Evolutionary conservation across 2,329 filamentous ascomycete species (phyloP).

Genomic region (Alternaria longipes): DNA sequence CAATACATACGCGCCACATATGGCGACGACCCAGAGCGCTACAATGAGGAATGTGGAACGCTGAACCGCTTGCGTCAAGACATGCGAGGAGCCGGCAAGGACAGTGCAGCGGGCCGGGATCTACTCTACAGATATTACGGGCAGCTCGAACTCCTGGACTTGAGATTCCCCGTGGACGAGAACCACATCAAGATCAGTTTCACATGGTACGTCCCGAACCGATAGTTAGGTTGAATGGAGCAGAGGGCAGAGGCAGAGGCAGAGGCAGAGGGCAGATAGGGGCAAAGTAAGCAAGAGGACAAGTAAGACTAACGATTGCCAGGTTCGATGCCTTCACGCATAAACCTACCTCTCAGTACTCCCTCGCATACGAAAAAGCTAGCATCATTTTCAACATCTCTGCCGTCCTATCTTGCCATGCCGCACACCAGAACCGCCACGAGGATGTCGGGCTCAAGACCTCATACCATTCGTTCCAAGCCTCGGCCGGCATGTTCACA

Average conservation of each 20-base stretch:
- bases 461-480: constrained; percentile 97
- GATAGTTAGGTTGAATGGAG: neutral
- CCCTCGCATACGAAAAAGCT: constrained; percentile 95
- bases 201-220: constrained; percentile 75
- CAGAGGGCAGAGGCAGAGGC: neutral
- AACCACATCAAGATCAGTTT: constrained; percentile 99
- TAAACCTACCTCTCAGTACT: constrained; percentile 96
- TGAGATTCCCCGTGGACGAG: constrained; percentile 96
- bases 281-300: neutral
- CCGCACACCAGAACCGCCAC: constrained; percentile 87
- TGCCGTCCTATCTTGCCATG: constrained; percentile 94
- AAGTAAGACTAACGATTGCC: constrained; percentile 32
- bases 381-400: constrained; percentile 99
- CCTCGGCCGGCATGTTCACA: constrained; percentile 98
- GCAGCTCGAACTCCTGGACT: constrained; percentile 90
- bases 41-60: constrained; percentile 92
- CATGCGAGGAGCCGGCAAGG: constrained; percentile 96
- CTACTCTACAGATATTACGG: constrained; percentile 97
- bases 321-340: constrained; percentile 99
- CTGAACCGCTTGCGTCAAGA: constrained; percentile 96
- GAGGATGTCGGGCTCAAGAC: constrained; percentile 95
- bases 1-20: constrained; percentile 92
- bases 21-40: constrained; percentile 95
- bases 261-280: too few relatives aligned
- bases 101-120: constrained; percentile 92